Evolutionary conservation across 2,329 filamentous ascomycete species (phyloP).

Genomic region (Calonectria fujianensis): DNA sequence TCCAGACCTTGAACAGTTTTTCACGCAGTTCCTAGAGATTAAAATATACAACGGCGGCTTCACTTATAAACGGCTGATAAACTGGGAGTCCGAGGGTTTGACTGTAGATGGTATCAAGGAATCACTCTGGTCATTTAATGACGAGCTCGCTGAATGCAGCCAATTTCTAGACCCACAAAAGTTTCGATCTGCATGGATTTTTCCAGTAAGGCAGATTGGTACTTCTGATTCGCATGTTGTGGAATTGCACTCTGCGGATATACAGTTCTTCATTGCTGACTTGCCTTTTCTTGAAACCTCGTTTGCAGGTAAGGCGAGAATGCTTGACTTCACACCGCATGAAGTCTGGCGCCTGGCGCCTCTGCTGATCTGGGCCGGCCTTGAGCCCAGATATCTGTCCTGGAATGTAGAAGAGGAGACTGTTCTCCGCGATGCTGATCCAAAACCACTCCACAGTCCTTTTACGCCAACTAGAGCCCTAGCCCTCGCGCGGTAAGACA

Average conservation of each 20-base stretch:
- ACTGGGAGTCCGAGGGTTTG: too few species aligned
- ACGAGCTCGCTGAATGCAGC: slow-evolving; percentile 44
- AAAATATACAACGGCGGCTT: slow-evolving; percentile 41
- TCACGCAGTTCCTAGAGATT: slow-evolving; percentile 45
- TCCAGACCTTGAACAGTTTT: slow-evolving; percentile 45
- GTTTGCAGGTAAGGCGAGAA: slow-evolving; percentile 39
- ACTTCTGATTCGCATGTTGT: slow-evolving; percentile 19
- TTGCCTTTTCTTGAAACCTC: slow-evolving; percentile 42
- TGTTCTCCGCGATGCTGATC: neutral
- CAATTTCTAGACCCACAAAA: slow-evolving; percentile 45
- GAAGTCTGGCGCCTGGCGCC: slow-evolving; percentile 51
- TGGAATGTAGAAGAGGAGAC: slow-evolving; percentile 44
- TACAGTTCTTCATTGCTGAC: slow-evolving; percentile 49
- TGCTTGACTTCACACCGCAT: slow-evolving; percentile 49
- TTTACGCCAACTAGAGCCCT: slow-evolving; percentile 42
- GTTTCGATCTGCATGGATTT: slow-evolving; percentile 44
- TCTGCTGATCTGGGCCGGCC: slow-evolving; percentile 45
- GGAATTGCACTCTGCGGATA: too few species aligned
- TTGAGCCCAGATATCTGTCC: slow-evolving; percentile 48
- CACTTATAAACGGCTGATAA: too few species aligned
- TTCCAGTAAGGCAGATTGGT: slow-evolving; percentile 32
- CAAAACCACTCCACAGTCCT: neutral
- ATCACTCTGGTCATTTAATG: slow-evolving; percentile 48
- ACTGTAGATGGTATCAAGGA: too few species aligned
- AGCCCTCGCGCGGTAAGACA: slow-evolving; percentile 45